Evolutionary conservation across 2,329 filamentous ascomycete genomes (phyloP).

Genomic region (Epichloe sylvatica): DNA sequence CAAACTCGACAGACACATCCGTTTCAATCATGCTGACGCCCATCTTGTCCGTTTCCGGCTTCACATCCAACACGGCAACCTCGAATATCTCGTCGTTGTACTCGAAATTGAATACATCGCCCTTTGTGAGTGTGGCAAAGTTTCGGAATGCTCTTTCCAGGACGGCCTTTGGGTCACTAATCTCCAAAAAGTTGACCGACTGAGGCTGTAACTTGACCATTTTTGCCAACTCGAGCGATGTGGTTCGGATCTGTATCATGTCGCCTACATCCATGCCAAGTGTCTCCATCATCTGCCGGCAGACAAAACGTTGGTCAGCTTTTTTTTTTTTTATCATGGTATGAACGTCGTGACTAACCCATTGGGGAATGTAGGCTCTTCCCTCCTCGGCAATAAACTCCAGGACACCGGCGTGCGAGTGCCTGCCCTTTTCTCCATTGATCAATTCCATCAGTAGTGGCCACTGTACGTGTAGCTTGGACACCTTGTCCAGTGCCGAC

Average conservation of each 20-base stretch:
- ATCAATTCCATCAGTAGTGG: slow-evolving; percentile 93
- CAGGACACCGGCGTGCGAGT: slow-evolving; percentile 85
- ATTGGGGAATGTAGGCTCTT: slow-evolving; percentile 88
- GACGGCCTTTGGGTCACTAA: slow-evolving; percentile 92
- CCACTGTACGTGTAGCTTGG: slow-evolving; percentile 89
- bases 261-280: slow-evolving; percentile 82
- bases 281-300: slow-evolving; percentile 73
- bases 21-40: slow-evolving; percentile 92
- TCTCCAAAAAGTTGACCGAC: slow-evolving; percentile 84
- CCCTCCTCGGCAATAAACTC: slow-evolving; percentile 98
- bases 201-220: slow-evolving; percentile 97
- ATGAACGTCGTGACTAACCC: slow-evolving; percentile 42
- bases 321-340: neutral
- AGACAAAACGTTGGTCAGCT: neutral
- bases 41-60: slow-evolving; percentile 69
- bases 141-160: slow-evolving; percentile 93
- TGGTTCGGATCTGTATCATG: slow-evolving; percentile 87
- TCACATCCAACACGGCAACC: slow-evolving; percentile 85
- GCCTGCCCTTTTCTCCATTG: slow-evolving; percentile 66
- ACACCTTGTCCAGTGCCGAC: slow-evolving; percentile 91
- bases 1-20: slow-evolving; percentile 92
- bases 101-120: slow-evolving; percentile 87
- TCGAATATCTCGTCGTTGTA: slow-evolving; percentile 94
- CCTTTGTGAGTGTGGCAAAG: slow-evolving; percentile 85
- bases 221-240: slow-evolving; percentile 75